These are phyloP conservation scores for Tetrahymena elliotti DNA, from an alignment of 73 alveolate species.

Conservation along the genomic window DNA sequence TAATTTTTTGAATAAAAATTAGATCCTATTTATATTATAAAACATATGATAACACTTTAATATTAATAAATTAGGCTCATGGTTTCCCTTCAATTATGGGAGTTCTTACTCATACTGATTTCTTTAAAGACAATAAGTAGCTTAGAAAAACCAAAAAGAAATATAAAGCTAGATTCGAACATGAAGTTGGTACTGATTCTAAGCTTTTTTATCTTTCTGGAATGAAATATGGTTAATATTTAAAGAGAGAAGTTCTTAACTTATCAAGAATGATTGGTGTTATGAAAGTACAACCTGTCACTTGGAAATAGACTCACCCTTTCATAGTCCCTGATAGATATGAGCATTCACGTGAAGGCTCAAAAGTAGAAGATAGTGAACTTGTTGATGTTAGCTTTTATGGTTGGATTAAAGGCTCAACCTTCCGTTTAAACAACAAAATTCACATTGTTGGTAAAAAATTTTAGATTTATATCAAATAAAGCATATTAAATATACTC, in stretches of 20 bases:
- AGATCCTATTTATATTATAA: too few species aligned
- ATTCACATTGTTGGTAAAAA: slow-evolving; percentile 36
- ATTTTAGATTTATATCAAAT: slow-evolving; percentile 62
- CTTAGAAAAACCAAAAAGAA: slow-evolving; percentile 93
- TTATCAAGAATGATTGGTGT: slow-evolving; percentile 84
- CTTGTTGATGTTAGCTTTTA: slow-evolving; percentile 49
- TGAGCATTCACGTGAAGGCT: slow-evolving; percentile 49
- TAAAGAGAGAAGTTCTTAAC: slow-evolving; percentile 78
- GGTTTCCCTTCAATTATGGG: slow-evolving; percentile 98
- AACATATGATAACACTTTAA: too few species aligned
- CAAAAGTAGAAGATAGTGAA: slow-evolving; percentile 47
- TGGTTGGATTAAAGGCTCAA: slow-evolving; percentile 93
- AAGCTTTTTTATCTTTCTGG: slow-evolving; percentile 97
- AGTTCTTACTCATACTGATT: slow-evolving; percentile 98
- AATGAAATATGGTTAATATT: slow-evolving; percentile 73
- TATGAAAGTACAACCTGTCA: slow-evolving; percentile 46
- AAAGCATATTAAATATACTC: slow-evolving; percentile 56
- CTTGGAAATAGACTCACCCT: slow-evolving; percentile 73
- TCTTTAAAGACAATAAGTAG: slow-evolving; percentile 94
- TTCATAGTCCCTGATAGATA: slow-evolving; percentile 75
- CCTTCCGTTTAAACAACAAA: slow-evolving; percentile 61
- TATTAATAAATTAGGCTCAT: slow-evolving; percentile 77
- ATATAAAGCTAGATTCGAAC: slow-evolving; percentile 96
- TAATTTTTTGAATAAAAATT: background rate
- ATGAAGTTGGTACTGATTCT: slow-evolving; percentile 97